Percentiles rank a stretch among this genome's conserved stretches.
phyloP scores from a whole-genome alignment of 768 basidiomycete species.

The Russula ochroleuca region DNA sequence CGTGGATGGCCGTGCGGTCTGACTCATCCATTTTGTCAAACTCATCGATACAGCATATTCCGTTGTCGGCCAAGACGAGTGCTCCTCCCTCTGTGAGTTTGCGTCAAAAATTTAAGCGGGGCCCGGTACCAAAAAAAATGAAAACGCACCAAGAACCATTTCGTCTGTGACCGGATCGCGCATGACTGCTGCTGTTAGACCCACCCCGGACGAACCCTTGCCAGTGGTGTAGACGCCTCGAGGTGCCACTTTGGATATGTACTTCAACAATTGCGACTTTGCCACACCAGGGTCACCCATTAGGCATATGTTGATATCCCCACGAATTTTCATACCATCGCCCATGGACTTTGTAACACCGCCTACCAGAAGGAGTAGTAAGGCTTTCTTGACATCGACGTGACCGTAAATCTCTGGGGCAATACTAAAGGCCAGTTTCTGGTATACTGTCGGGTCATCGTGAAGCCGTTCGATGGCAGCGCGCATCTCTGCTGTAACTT shows the following conservation, averaged over 20 bases:
- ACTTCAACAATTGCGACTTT: constrained; percentile 95
- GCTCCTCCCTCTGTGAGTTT: constrained; percentile 85
- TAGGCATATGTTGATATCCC: constrained; percentile 93
- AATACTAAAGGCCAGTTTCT: constrained; percentile 85
- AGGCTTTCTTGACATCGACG: constrained; percentile 93
- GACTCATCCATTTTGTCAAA: constrained; percentile 99
- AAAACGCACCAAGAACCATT: constrained; percentile 87
- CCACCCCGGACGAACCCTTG: constrained; percentile 97
- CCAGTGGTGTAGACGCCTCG: constrained; percentile 98
- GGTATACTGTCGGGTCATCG: constrained; percentile 75
- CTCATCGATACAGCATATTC: constrained; percentile 99
- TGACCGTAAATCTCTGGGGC: constrained; percentile 99
- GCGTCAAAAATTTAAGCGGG: constrained; percentile 9
- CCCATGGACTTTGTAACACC: constrained; percentile 94
- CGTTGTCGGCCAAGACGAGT: constrained; percentile 97
- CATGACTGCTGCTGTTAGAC: constrained; percentile 98
- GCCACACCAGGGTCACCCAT: constrained; percentile 99
- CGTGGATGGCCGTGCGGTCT: constrained; percentile 96
- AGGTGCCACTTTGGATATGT: constrained; percentile 97
- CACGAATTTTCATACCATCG: constrained; percentile 98
- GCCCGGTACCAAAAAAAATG: background rate
- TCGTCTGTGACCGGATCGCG: constrained; percentile 98
- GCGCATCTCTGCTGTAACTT: constrained; percentile 80
- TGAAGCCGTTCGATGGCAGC: constrained; percentile 63
- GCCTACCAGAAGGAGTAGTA: constrained; percentile 87